Conservation (phyloP, 345 rosid genomes). For the Rhizophora apiculata region DNA sequence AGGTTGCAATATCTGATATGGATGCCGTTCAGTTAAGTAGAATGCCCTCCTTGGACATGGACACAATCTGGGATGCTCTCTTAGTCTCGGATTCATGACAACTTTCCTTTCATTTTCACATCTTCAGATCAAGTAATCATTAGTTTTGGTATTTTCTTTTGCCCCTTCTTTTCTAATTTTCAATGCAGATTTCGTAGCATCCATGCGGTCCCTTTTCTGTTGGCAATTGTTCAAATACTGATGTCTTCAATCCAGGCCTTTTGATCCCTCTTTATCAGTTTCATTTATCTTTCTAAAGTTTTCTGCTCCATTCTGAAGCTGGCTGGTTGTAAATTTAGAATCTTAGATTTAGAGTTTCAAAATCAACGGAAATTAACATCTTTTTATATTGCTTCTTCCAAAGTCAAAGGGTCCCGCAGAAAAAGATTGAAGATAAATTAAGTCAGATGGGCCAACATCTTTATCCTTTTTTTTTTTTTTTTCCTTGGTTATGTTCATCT, state of each 20-base stretch:
- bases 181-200: not conserved
- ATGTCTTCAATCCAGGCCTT: too few relatives aligned
- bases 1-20: slow-evolving; percentile 31
- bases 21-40: slow-evolving; percentile 82
- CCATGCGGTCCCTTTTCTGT: not conserved
- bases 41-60: slow-evolving; percentile 99
- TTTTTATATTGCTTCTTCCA: not conserved
- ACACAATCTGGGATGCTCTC: slow-evolving; percentile 92
- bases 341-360: too few relatives aligned
- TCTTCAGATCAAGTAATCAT: not conserved
- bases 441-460: not conserved
- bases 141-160: too few relatives aligned
- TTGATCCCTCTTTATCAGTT: too few relatives aligned
- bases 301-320: too few relatives aligned
- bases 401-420: slow-evolving; percentile 11
- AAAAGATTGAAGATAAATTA: not conserved
- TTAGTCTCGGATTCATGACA: slow-evolving; percentile 55
- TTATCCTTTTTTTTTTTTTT: not conserved
- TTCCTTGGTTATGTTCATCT: not conserved
- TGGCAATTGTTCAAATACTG: too few relatives aligned
- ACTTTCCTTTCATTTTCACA: not conserved
- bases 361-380: too few relatives aligned
- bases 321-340: too few relatives aligned
- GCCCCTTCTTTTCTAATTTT: not conserved
- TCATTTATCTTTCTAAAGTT: too few relatives aligned